Evolutionary conservation across 2,329 filamentous ascomycete species (phyloP), one percentile per base, ranked within the genome.

Genomic region (Teratosphaeria viscida): DNA sequence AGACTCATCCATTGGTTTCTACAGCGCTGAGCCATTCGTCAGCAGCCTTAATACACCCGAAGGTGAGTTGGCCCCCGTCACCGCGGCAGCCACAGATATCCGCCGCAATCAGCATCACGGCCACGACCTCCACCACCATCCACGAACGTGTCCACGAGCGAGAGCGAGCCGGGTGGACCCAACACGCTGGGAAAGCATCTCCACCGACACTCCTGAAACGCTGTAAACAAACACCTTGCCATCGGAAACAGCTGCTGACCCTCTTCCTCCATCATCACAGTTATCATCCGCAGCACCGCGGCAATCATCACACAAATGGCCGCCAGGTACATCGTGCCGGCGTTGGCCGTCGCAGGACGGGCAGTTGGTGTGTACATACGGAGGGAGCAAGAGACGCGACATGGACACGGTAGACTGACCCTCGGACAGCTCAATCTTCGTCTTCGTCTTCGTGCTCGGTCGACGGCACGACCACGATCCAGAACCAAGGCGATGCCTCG

Each of bases 401-500:
- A 49, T 49, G 6, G 26, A 27, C 29, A 19, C 55, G 32, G 16
- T 16, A 27, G 11, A 16, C 26, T 27, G 23, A 37, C 56, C 3
- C 52, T n/a, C n/a, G 32, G 27, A 59, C 65, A 69, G 66, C 67
- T 57, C 65, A 67, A 58, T 43, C 37, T n/a, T 32, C 29, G 7
- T 32, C 29, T 32, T 61, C 57, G n/a, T 32, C 29, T 32, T 61
- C 57, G n/a, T 63, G 63, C 62, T 63, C 60, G 49, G 55, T 62
- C 60, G 69, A 74, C 68, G 78, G 73, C 65, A 81, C 76, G 75
- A 78, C 73, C 61, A 85, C 82, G 66, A 80, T 90, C 77, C 80
- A 81, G 73, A 79, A 73, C 77, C 76, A 73, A 58, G 82, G 83
- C 67, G 81, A 89, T 71, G 85, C 82, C 60, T 80, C 79, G 19